These are phyloP conservation scores for Novymonas esmeraldas DNA, from an alignment of 208 protist genomes.

Conservation along the genomic window DNA sequence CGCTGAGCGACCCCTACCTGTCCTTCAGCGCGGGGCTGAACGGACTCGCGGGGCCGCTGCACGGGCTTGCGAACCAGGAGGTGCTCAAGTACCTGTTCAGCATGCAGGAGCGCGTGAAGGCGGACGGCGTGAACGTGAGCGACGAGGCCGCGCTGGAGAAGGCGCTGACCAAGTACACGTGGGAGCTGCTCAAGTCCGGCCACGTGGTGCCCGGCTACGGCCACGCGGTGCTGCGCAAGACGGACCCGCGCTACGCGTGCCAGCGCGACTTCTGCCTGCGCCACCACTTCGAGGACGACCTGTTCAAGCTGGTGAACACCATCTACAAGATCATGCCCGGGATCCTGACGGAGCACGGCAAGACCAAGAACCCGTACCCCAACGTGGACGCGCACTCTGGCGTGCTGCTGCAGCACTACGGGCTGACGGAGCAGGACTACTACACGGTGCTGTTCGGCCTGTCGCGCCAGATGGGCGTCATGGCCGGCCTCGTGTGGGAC, in stretches of 20 bases:
- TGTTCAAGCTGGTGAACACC: constrained; percentile 95
- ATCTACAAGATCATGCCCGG: constrained; percentile 94
- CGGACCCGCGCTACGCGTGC: constrained; percentile 98
- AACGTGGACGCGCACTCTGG: constrained; percentile 98
- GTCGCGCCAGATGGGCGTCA: constrained; percentile 94
- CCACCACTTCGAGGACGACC: constrained; percentile 95
- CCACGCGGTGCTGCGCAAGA: constrained; percentile 98
- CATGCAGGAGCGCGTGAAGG: constrained; percentile 65
- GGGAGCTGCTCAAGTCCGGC: constrained; percentile 91
- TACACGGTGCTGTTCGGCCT: constrained; percentile 99
- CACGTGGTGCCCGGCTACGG: constrained; percentile 96
- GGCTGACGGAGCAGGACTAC: constrained; percentile 95
- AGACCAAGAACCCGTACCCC: constrained; percentile 98
- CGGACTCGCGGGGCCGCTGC: constrained; percentile 97
- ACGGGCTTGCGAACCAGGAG: constrained; percentile 98
- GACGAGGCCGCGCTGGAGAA: constrained; percentile 67
- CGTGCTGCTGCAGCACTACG: constrained; percentile 96
- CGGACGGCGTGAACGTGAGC: constrained; percentile 45
- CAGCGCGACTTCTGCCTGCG: constrained; percentile 97
- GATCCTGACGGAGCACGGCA: constrained; percentile 97
- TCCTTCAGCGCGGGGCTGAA: constrained; percentile 94
- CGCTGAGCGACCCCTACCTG: constrained; percentile 98
- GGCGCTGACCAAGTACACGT: constrained; percentile 87
- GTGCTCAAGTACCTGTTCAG: constrained; percentile 88
- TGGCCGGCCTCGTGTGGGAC: constrained; percentile 95